Conservation (phyloP, 2,329 filamentous ascomycete genomes). For the Xylariaceae sp. region DNA sequence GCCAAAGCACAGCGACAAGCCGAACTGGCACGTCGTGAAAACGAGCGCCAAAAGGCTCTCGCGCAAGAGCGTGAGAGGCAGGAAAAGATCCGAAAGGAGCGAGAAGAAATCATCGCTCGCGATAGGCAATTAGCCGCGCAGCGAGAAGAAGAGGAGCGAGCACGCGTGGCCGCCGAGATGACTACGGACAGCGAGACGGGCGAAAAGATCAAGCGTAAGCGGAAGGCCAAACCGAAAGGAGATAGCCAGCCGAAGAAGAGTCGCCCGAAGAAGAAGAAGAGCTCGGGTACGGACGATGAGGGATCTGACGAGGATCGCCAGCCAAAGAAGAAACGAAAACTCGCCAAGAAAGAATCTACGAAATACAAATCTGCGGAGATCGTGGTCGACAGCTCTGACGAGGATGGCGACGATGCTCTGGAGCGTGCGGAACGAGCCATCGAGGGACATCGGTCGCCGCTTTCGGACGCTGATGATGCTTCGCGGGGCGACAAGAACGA, state of each 20-base stretch:
- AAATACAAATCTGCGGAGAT: constrained; percentile 90
- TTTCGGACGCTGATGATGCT: constrained; percentile 37
- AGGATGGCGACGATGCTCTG: constrained; percentile 46
- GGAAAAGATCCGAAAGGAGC: constrained; percentile 82
- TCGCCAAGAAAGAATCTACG: constrained; percentile 52
- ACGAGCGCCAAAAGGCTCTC: constrained; percentile 68
- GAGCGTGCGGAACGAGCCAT: constrained; percentile 50
- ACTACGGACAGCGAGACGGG: constrained; percentile 83
- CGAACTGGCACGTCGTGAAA: constrained; percentile 77
- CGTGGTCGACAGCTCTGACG: constrained; percentile 73
- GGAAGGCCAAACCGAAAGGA: constrained; percentile 53
- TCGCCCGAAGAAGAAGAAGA: constrained; percentile 60
- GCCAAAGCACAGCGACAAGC: constrained; percentile 80
- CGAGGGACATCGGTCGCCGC: constrained; percentile 33
- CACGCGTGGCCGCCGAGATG: constrained; percentile 73
- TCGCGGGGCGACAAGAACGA: constrained; percentile 34
- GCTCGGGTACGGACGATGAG: constrained; percentile 52
- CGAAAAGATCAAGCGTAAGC: constrained; percentile 79
- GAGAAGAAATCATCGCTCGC: constrained; percentile 75
- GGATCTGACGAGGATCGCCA: constrained; percentile 54
- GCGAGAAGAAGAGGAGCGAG: constrained; percentile 70
- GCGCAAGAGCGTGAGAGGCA: constrained; percentile 74
- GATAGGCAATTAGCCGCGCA: constrained; percentile 73
- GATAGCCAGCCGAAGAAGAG: constrained; percentile 46
- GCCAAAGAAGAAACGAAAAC: constrained; percentile 65